phyloP scores from a whole-genome alignment of 2,329 filamentous ascomycete genomes.

The Trichoderma brevicompactum region DNA sequence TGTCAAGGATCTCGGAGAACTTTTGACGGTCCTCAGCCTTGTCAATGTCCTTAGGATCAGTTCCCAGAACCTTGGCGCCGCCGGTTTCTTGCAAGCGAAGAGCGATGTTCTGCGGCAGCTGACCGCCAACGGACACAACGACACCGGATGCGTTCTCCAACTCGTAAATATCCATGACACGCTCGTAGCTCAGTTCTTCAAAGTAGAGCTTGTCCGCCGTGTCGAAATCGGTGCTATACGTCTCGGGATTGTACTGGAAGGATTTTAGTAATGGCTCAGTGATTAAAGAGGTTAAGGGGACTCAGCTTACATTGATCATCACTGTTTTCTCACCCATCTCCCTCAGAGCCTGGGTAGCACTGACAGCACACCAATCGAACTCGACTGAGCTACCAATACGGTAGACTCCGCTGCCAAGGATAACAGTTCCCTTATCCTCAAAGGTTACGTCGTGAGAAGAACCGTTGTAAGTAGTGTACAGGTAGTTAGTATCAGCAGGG shows the following conservation, averaged over 20 bases:
- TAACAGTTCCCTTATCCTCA: conserved; percentile 85
- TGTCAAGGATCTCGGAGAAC: conserved; percentile 96
- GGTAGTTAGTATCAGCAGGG: conserved; percentile 91
- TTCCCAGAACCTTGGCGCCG: conserved; percentile 88
- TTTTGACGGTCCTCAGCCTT: conserved; percentile 98
- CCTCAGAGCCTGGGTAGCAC: conserved; percentile 80
- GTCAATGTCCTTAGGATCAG: conserved; percentile 92
- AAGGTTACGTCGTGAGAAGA: conserved; percentile 92
- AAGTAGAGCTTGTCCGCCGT: conserved; percentile 92
- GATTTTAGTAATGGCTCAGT: conserved; percentile 16
- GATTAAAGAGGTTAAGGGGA: not conserved
- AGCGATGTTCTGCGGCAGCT: conserved; percentile 96
- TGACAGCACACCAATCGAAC: conserved; percentile 98
- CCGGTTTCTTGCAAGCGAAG: conserved; percentile 90
- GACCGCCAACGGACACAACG: conserved; percentile 93
- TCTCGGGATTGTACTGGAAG: conserved; percentile 73
- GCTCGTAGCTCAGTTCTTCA: conserved; percentile 93
- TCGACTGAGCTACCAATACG: conserved; percentile 97
- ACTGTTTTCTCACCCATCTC: conserved; percentile 94
- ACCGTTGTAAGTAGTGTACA: conserved; percentile 98
- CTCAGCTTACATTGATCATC: conserved; percentile 80
- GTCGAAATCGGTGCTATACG: conserved; percentile 82
- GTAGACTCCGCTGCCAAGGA: conserved; percentile 95
- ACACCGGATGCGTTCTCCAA: conserved; percentile 83
- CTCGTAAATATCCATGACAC: conserved; percentile 99